Evolutionary conservation across 176 grass and related monocot genomes (phyloP).

Genomic region (Themeda triandra): DNA sequence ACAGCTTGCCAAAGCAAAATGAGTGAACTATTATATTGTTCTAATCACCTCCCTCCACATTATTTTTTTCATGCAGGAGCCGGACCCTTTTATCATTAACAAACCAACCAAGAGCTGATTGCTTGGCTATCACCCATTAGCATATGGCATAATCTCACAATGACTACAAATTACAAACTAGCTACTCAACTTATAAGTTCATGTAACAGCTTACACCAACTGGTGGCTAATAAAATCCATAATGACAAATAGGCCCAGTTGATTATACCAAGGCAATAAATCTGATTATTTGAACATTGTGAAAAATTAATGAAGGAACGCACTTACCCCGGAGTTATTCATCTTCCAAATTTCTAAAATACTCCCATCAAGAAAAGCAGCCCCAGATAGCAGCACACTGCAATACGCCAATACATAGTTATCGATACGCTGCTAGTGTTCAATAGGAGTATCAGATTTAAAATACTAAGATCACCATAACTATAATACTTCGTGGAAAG

Average conservation of each 20-base stretch:
- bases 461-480: background rate
- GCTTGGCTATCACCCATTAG: background rate
- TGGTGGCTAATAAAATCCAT: background rate
- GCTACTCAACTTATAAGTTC: background rate
- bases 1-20: background rate
- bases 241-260: background rate
- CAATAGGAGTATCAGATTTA: background rate
- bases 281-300: background rate
- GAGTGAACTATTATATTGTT: background rate
- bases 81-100: background rate
- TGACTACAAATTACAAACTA: background rate
- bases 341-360: slow-evolving; percentile 55
- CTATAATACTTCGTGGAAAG: background rate
- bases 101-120: slow-evolving; percentile 3
- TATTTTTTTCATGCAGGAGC: background rate
- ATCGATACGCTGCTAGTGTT: background rate
- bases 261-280: background rate
- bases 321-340: slow-evolving; percentile 59
- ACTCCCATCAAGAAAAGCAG: slow-evolving; percentile 59
- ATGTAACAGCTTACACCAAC: background rate
- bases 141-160: background rate
- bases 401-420: slow-evolving; percentile 11
- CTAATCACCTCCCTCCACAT: background rate
- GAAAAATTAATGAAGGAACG: background rate
- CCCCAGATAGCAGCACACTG: slow-evolving; percentile 61